Conservation (phyloP, 345 rosid genomes). For the Rhodamnia rubescens region DNA sequence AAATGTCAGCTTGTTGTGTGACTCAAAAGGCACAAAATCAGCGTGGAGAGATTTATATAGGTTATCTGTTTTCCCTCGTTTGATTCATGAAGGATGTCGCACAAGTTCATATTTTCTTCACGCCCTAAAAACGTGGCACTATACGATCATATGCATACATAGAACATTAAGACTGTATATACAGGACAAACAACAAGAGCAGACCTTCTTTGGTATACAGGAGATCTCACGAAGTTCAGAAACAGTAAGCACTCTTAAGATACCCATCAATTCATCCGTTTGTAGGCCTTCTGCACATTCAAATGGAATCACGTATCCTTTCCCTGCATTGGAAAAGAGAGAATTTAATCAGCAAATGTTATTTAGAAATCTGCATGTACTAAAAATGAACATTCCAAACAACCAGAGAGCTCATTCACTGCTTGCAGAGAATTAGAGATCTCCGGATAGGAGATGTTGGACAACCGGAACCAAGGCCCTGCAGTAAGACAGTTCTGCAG, state of each 20-base stretch:
- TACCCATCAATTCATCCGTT: constrained; percentile 31
- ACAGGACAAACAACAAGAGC: not conserved
- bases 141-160: not conserved
- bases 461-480: constrained; percentile 90
- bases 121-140: not conserved
- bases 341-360: not conserved
- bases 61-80: not conserved
- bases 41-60: not conserved
- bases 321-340: constrained; percentile 27
- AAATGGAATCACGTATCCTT: constrained; percentile 35
- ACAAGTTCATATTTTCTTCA: not conserved
- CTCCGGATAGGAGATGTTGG: constrained; percentile 61
- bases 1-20: not conserved
- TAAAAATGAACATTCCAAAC: not conserved
- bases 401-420: constrained; percentile 55
- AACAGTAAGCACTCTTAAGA: constrained; percentile 43
- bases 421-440: constrained; percentile 45
- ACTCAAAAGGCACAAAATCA: not conserved
- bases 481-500: constrained; percentile 5
- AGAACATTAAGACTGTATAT: not conserved
- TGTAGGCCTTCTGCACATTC: constrained; percentile 20
- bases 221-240: constrained; percentile 65
- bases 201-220: constrained; percentile 44
- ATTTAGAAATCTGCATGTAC: not conserved
- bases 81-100: not conserved